Evolutionary conservation across 2,329 filamentous ascomycete species (phyloP).

Genomic region (Trichocomaceae sp.): DNA sequence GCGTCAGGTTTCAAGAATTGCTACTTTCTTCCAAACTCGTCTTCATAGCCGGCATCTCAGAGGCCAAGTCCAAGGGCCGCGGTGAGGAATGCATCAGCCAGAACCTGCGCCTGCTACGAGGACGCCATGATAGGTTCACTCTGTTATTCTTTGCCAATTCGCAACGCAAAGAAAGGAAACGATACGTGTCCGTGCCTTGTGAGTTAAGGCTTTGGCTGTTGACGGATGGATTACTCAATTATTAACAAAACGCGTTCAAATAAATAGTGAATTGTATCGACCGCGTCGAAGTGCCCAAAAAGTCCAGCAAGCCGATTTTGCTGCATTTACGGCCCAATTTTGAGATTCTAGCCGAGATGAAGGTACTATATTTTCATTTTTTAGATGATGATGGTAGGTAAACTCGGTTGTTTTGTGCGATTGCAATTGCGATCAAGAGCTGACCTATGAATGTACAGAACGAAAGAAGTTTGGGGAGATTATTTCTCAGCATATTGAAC

Average conservation of each 20-base stretch:
- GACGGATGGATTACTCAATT: no score
- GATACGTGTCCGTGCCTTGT: conserved; percentile 37
- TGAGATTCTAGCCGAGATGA: conserved; percentile 36
- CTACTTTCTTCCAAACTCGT: conserved; percentile 33
- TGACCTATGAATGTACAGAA: conserved; percentile 18
- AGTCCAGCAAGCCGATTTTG: conserved; percentile 31
- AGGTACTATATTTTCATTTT: conserved; percentile 32
- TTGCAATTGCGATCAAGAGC: background rate
- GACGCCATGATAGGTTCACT: conserved; percentile 28
- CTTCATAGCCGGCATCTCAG: conserved; percentile 38
- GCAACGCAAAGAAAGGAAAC: conserved; percentile 34
- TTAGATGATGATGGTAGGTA: conserved; percentile 34
- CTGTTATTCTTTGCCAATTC: conserved; percentile 40
- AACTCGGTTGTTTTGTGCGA: background rate
- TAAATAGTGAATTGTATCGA: conserved; percentile 33
- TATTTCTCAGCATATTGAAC: conserved; percentile 6
- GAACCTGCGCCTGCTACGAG: conserved; percentile 36
- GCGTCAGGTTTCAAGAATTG: conserved; percentile 36
- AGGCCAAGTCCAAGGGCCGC: conserved; percentile 39
- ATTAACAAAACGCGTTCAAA: background rate
- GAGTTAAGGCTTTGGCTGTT: conserved; percentile 7
- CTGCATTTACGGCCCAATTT: conserved; percentile 36
- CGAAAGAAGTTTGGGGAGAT: conserved; percentile 25
- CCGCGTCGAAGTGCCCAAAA: conserved; percentile 33
- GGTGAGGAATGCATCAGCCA: conserved; percentile 42